Base-by-base conservation (phyloP, 208 protist species). In the Willaertia magna region DNA sequence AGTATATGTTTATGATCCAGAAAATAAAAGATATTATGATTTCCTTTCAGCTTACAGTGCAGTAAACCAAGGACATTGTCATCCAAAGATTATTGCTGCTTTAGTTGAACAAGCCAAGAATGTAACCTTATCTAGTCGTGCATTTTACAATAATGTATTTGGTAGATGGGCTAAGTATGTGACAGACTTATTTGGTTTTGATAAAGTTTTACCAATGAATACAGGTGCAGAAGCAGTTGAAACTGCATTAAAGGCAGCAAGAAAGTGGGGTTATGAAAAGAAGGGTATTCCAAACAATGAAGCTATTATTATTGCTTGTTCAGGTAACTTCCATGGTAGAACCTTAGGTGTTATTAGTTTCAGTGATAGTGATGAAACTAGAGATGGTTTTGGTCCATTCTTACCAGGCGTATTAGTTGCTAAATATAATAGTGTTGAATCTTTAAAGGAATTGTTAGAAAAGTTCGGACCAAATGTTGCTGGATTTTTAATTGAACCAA, bases 11-110 rank as follows among this genome's bases (percentile, higher is more conserved):
- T 97, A 91, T 89, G 95, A 98, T 87, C 88, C 92, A 9, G 95
- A 97, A 47, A 95, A 94, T 26, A 95, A 95, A 59, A 59, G 89
- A 44, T 98, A 97, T 86, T 93, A 89, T 84, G 93, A 95, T 81
- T 91, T 87, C 39, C 87, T 98, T 0, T 89, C 85, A 46, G 94
- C 93, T 30, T 98, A 98, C 88, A 94, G 91, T 26, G 95, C 96
- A 34, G 92, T 97, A 20, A 98, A 97, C 87, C 95, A 97, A 89
- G 93, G 94, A 61, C 96, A 98, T 79, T 95, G 92, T 85, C 96
- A 98, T 85, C 96, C 96, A 18, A 90, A 91, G 75, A 92, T 98
- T 86, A 46, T 98, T 39, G 59, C 74, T 18, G 93, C 93, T 4
- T 47, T 97, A 7, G 84, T 84, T 6, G 85, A 94, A 2, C 96